Conservation (phyloP, 2,329 filamentous ascomycete species). For the Bipolaris gigantea region DNA sequence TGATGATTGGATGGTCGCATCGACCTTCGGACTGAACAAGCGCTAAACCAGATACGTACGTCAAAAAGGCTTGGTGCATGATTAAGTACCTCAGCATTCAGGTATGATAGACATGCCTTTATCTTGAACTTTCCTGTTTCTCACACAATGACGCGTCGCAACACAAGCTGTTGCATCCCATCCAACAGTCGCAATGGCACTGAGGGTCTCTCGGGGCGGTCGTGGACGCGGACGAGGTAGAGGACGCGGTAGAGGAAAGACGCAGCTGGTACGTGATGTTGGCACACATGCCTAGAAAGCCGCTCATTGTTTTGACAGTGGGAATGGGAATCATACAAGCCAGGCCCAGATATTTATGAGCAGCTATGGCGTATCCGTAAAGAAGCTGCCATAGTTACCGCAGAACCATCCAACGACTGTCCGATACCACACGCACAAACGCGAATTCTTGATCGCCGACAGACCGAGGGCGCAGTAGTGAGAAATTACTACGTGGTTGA, state of each 20-base stretch:
- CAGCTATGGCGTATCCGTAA: slow-evolving; percentile 34
- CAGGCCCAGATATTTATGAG: slow-evolving; percentile 33
- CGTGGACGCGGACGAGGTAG: slow-evolving; percentile 14
- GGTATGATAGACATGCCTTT: background rate
- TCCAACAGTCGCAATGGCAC: slow-evolving; percentile 21
- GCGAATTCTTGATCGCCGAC: slow-evolving; percentile 35
- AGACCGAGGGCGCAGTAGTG: slow-evolving; percentile 26
- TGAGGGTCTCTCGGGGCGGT: slow-evolving; percentile 22
- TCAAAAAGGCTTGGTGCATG: too few relatives aligned
- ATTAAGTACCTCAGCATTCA: background rate
- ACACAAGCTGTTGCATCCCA: background rate
- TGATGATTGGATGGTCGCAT: background rate
- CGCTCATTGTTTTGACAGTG: slow-evolving; percentile 22
- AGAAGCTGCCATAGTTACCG: slow-evolving; percentile 32
- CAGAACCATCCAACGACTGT: slow-evolving; percentile 24
- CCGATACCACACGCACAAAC: slow-evolving; percentile 34
- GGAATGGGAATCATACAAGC: slow-evolving; percentile 36
- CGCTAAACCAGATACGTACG: background rate
- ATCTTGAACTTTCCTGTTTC: background rate
- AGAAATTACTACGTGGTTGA: slow-evolving; percentile 35
- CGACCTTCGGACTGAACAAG: background rate
- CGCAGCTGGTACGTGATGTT: slow-evolving; percentile 16
- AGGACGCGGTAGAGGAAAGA: slow-evolving; percentile 19
- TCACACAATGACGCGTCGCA: background rate
- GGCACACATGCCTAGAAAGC: background rate